Percentiles rank a stretch among this genome's conserved stretches.
phyloP scores from a whole-genome alignment of 2,329 filamentous ascomycete species.

The Neurospora sp. region DNA sequence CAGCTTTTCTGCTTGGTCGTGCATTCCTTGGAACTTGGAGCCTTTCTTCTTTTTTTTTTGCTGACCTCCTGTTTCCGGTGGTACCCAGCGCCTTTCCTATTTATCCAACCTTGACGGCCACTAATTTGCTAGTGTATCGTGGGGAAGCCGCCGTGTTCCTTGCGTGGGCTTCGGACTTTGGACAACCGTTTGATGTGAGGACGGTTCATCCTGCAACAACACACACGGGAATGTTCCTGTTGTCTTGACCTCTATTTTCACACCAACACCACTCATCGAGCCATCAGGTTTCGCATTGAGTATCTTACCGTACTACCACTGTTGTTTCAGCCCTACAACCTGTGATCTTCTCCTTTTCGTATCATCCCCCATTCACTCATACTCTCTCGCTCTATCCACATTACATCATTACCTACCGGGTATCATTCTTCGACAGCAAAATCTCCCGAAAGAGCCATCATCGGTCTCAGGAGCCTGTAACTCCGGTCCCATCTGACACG shows the following conservation, averaged over 20 bases:
- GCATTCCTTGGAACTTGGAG: neutral
- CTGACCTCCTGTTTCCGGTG: neutral
- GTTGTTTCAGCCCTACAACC: neutral
- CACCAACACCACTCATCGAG: neutral
- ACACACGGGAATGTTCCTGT: neutral
- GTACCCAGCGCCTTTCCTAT: neutral
- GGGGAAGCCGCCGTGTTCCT: neutral
- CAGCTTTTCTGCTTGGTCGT: neutral
- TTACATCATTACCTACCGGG: neutral
- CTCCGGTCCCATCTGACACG: neutral
- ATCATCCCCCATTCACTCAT: neutral
- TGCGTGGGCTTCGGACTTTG: neutral
- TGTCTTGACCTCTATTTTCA: neutral
- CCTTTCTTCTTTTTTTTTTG: neutral
- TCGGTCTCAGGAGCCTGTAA: neutral
- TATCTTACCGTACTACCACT: neutral
- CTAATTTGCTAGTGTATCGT: neutral
- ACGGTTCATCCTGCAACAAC: neutral
- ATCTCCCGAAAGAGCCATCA: neutral
- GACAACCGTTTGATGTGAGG: neutral
- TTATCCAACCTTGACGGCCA: neutral
- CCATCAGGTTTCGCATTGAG: neutral
- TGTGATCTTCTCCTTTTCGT: neutral
- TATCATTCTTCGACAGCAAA: neutral
- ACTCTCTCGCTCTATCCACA: neutral